These are phyloP conservation scores for Serendipita vermifera DNA, from an alignment of 768 basidiomycete genomes.

Conservation along the genomic window DNA sequence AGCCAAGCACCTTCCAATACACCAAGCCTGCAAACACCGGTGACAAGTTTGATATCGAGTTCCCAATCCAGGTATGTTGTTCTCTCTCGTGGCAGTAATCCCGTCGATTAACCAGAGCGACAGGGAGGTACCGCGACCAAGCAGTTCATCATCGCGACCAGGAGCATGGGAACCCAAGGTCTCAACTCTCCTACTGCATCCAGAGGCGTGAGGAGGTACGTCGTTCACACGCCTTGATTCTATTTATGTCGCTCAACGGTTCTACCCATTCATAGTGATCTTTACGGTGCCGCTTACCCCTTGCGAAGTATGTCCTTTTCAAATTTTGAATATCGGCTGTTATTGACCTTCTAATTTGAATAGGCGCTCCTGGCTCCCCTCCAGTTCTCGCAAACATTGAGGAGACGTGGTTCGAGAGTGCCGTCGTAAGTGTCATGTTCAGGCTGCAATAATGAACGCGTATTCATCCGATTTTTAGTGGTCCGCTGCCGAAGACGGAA, in stretches of 20 bases:
- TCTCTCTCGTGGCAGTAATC: not conserved
- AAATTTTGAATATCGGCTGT: not conserved
- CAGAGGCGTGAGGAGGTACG: not conserved
- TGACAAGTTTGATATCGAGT: not conserved
- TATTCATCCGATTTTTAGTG: not conserved
- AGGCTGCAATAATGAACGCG: too few relatives aligned
- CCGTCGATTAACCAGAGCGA: not conserved
- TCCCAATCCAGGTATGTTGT: not conserved
- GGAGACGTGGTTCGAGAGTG: slow-evolving; percentile 7
- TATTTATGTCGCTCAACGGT: not conserved
- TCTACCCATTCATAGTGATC: not conserved
- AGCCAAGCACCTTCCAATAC: not conserved
- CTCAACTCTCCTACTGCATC: not conserved
- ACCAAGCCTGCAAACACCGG: not conserved
- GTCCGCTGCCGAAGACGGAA: not conserved
- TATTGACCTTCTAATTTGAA: too few relatives aligned
- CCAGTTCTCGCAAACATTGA: not conserved
- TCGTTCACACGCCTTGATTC: too few relatives aligned
- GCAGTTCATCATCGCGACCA: slow-evolving; percentile 4
- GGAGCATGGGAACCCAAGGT: not conserved
- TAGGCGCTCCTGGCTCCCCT: not conserved
- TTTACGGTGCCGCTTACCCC: slow-evolving; percentile 1
- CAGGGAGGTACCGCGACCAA: not conserved
- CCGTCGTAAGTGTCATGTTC: not conserved
- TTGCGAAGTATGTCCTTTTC: not conserved